Evolutionary conservation across 2,329 filamentous ascomycete genomes (phyloP).

Genomic region (Alternaria postmessia): DNA sequence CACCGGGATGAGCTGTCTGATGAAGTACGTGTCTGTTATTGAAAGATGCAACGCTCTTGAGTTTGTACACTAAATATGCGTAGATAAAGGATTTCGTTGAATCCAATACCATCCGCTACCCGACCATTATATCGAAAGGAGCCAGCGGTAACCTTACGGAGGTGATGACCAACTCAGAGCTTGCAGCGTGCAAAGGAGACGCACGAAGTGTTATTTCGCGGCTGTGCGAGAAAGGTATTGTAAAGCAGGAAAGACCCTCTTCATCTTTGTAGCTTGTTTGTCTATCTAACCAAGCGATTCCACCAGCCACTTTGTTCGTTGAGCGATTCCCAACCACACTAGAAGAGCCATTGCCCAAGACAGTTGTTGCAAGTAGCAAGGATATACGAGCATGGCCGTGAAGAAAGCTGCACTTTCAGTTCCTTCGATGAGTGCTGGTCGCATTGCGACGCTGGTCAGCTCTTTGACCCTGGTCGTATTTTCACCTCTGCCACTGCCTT

Average conservation of each 20-base stretch:
- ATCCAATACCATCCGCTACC: not conserved
- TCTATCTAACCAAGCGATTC: not conserved
- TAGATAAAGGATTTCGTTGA: not conserved
- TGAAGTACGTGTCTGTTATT: too few species aligned
- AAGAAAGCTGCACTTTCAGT: conserved; percentile 4
- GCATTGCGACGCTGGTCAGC: not conserved
- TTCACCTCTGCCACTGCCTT: not conserved
- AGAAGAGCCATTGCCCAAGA: conserved; percentile 1
- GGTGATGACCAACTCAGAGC: not conserved
- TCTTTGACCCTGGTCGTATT: not conserved
- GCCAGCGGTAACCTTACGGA: not conserved
- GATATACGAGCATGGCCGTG: not conserved
- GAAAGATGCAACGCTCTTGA: too few species aligned
- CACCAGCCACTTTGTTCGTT: not conserved
- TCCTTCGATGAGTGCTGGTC: conserved; percentile 3
- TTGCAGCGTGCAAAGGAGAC: conserved; percentile 2
- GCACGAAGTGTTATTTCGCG: not conserved
- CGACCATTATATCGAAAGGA: not conserved
- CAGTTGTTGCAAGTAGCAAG: not conserved
- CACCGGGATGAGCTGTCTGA: too few species aligned
- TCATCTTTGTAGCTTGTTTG: not conserved
- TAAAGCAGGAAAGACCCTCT: too few species aligned
- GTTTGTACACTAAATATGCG: not conserved
- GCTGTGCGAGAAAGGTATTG: not conserved
- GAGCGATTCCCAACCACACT: not conserved